These are phyloP conservation scores for Piper betle DNA, from an alignment of 164 flowering plant genomes.

Conservation along the genomic window DNA sequence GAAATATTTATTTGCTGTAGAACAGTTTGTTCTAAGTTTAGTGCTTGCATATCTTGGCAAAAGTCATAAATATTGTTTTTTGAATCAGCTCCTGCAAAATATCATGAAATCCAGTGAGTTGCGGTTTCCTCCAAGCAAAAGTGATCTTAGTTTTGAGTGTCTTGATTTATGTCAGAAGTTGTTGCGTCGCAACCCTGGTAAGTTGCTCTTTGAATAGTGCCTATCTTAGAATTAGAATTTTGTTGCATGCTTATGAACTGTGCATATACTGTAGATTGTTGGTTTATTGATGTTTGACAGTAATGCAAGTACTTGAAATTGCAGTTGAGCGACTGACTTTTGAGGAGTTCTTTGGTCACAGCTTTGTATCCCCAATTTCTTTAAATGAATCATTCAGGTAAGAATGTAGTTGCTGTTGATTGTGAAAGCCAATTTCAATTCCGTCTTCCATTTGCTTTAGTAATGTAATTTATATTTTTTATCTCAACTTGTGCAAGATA, in stretches of 20 bases:
- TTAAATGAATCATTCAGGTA: slow-evolving; percentile 42
- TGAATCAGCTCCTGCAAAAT: slow-evolving; percentile 79
- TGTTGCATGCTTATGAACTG: background rate
- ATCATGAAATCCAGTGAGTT: slow-evolving; percentile 72
- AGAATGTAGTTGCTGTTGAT: background rate
- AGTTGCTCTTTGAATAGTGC: background rate
- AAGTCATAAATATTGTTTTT: background rate
- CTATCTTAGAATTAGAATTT: background rate
- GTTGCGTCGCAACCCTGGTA: slow-evolving; percentile 93
- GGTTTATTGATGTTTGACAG: background rate
- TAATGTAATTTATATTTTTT: too few relatives aligned
- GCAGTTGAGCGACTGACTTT: slow-evolving; percentile 93
- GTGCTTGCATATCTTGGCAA: background rate
- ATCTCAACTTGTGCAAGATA: background rate
- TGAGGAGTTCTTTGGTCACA: slow-evolving; percentile 94
- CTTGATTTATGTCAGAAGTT: slow-evolving; percentile 81
- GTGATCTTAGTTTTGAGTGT: slow-evolving; percentile 57
- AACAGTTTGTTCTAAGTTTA: too few relatives aligned
- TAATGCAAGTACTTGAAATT: background rate
- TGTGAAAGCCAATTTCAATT: background rate
- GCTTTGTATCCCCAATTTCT: slow-evolving; percentile 38
- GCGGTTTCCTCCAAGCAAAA: slow-evolving; percentile 55
- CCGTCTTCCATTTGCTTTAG: background rate
- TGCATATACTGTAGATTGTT: background rate
- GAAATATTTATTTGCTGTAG: background rate